These are phyloP conservation scores for Colletotrichum orchidophilum DNA, from an alignment of 2,329 filamentous ascomycete genomes.

Conservation along the genomic window DNA sequence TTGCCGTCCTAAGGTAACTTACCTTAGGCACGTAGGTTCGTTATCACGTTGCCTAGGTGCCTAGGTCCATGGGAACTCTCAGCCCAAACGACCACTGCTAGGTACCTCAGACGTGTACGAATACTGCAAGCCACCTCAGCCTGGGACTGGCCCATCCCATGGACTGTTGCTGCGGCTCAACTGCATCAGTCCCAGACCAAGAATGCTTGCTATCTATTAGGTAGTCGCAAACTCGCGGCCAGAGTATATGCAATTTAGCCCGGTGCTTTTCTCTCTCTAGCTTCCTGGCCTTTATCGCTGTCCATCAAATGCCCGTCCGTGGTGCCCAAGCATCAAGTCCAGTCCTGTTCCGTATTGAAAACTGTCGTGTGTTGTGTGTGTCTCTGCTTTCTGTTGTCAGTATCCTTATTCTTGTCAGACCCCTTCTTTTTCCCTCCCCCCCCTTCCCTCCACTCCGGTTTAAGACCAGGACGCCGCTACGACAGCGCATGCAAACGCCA, in stretches of 20 bases:
- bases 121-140: conserved; percentile 5
- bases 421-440: background rate
- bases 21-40: too few species aligned
- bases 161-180: background rate
- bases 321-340: background rate
- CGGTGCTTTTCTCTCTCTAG: background rate
- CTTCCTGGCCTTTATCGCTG: background rate
- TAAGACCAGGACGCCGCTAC: background rate
- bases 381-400: background rate
- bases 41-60: background rate
- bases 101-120: background rate
- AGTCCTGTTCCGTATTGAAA: background rate
- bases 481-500: background rate
- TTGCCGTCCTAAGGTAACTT: too few species aligned
- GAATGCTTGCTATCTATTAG: too few species aligned
- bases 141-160: background rate
- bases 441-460: background rate
- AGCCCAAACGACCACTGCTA: background rate
- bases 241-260: background rate
- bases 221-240: background rate
- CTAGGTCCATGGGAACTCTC: background rate
- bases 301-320: background rate
- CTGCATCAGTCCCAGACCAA: background rate
- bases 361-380: background rate
- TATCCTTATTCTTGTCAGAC: background rate